phyloP scores from a whole-genome alignment of 139 green algal genomes.

The Coelastrella sp. region DNA sequence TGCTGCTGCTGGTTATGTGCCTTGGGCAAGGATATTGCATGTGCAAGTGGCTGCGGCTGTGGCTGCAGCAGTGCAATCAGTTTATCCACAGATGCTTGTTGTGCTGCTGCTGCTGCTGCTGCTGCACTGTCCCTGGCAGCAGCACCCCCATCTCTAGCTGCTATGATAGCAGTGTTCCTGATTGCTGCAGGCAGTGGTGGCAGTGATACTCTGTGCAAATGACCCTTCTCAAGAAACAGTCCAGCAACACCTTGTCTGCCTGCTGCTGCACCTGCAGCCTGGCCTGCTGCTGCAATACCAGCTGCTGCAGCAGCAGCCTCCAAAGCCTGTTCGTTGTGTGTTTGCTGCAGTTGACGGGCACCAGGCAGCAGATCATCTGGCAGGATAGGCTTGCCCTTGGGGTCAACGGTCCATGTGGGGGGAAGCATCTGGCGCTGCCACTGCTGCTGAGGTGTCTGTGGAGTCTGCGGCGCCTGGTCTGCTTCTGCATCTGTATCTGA shows the following conservation, averaged over 20 bases:
- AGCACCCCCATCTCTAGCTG: not conserved
- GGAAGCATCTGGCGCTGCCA: constrained; percentile 38
- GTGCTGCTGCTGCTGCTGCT: constrained; percentile 26
- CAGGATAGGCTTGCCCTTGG: not conserved
- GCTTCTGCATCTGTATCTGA: constrained; percentile 33
- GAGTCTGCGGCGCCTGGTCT: not conserved
- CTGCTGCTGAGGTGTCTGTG: constrained; percentile 24
- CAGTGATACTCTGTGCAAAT: not conserved
- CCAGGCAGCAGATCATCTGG: not conserved
- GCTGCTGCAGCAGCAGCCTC: not conserved
- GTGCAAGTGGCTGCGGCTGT: not conserved
- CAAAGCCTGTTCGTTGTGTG: not conserved
- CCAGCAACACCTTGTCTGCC: not conserved
- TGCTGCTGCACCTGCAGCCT: constrained; percentile 23
- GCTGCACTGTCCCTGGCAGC: not conserved
- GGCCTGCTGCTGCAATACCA: not conserved
- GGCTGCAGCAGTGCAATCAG: constrained; percentile 37
- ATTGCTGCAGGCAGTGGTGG: not conserved
- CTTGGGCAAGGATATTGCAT: not conserved
- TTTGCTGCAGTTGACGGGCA: not conserved
- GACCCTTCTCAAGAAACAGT: no score
- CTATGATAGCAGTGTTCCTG: not conserved
- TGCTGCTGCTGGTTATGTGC: constrained; percentile 9
- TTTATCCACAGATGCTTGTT: constrained; percentile 32
- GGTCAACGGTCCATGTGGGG: constrained; percentile 12